Base-by-base conservation (phyloP, 2,329 filamentous ascomycete genomes). In the Hirsutella thompsonii region DNA sequence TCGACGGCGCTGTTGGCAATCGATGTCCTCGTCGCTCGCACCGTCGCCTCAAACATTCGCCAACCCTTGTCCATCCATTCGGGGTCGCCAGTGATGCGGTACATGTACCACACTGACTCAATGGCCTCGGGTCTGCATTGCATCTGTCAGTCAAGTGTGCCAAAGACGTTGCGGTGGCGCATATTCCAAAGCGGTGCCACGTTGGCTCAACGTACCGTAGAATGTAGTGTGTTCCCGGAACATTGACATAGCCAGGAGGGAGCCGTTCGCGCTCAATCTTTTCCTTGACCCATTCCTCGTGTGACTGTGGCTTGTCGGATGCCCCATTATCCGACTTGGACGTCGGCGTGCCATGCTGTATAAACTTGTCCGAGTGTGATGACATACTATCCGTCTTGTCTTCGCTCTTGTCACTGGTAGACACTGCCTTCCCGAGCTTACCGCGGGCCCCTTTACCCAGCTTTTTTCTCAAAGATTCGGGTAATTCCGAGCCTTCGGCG, bases 71-170 rank as follows among this genome's bases (percentile, higher is more conserved):
- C 85, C 56, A 82, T 81, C 71, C 85, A 87, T 4, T 62, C 59
- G 1, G 70, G 62, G 47, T 92, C 82, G 37, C 86, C 88, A 0
- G 86, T 93, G 60, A 93, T 86, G 55, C 88, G 83, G 64, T 93
- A 92, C 68, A 93, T 81, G 63, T 89, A 84, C 72, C 87, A 93
- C 13, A 93, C 79, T 1, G 81, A 87, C 54, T 94, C 87, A 50
- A 94, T 88, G 1, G 84, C 85, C 65, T 94, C 87, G 18, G 86
- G 85, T 19, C 83, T 83, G 19, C 6, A 26, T 4, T 1, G 16
- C 36, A 43, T 44, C 20, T 43, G 47, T 53, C 37, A 57, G 48
- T 11, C 45, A 41, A 5, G 48, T 32, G 52, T 42, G 52, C 64
- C 63, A 2, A 59, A 54, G n/a, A 33, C 10, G 32, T 9, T 9